Conservation (phyloP, 257 asterid species). For the Avicennia marina region DNA sequence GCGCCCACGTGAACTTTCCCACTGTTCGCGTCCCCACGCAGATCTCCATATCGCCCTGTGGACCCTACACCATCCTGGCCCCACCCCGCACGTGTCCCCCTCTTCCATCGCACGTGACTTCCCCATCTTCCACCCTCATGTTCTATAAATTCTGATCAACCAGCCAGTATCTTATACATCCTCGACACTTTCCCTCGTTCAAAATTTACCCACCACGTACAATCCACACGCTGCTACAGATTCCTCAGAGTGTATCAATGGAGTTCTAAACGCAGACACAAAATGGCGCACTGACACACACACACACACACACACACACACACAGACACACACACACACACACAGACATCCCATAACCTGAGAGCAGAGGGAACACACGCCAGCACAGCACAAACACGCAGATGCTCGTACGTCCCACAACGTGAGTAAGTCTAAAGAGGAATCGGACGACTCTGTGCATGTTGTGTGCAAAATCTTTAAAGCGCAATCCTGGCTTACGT, state of each 20-base stretch:
- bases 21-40: constrained; percentile 31
- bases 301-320: constrained; percentile 12
- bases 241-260: too few species aligned
- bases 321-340: too few species aligned
- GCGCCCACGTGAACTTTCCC: constrained; percentile 32
- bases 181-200: constrained; percentile 26
- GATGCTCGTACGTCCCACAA: too few species aligned
- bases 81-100: constrained; percentile 41
- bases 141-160: constrained; percentile 52
- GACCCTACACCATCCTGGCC: constrained; percentile 25
- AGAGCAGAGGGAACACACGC: too few species aligned
- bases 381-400: too few species aligned
- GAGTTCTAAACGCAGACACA: constrained; percentile 16
- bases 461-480: constrained; percentile 49
- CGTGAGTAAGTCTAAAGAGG: constrained; percentile 7
- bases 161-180: constrained; percentile 34
- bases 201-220: neutral
- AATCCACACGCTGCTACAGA: too few species aligned
- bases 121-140: constrained; percentile 1
- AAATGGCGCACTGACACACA: constrained; percentile 20
- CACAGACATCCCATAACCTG: too few species aligned
- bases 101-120: constrained; percentile 48
- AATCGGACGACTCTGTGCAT: constrained; percentile 44
- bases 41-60: constrained; percentile 33
- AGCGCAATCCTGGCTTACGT: constrained; percentile 46